Evolutionary conservation across 2,329 filamentous ascomycete species (phyloP).

Genomic region (Pyrenochaeta sp.): DNA sequence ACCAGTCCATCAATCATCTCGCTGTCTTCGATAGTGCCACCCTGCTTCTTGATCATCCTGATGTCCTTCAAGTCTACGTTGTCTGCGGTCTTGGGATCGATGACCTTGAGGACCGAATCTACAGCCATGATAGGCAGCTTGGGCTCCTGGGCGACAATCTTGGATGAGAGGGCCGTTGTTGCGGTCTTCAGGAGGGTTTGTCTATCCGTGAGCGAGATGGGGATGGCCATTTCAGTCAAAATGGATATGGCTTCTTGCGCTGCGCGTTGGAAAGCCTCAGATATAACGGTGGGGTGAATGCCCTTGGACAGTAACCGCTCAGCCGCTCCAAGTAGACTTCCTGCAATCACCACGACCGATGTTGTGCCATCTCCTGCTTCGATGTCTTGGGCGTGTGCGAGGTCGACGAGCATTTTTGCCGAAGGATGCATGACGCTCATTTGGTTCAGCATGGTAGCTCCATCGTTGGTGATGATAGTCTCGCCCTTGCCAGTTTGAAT

Average conservation of each 20-base stretch:
- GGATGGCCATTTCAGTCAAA: constrained; percentile 94
- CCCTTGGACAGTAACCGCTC: constrained; percentile 88
- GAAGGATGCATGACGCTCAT: constrained; percentile 99
- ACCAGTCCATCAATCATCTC: constrained; percentile 96
- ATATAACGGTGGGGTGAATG: constrained; percentile 97
- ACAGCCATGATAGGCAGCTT: constrained; percentile 98
- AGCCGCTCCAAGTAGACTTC: constrained; percentile 90
- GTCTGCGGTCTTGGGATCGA: constrained; percentile 93
- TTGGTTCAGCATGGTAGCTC: constrained; percentile 98
- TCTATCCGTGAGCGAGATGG: constrained; percentile 87
- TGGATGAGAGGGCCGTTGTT: constrained; percentile 95
- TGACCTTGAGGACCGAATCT: constrained; percentile 93
- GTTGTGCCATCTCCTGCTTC: constrained; percentile 98
- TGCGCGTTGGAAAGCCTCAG: constrained; percentile 95
- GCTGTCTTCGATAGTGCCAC: constrained; percentile 97
- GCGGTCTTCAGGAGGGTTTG: constrained; percentile 93
- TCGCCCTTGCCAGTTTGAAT: constrained; percentile 96
- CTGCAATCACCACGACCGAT: constrained; percentile 96
- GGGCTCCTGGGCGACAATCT: constrained; percentile 98
- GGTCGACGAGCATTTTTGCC: constrained; percentile 97
- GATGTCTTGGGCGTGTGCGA: constrained; percentile 96
- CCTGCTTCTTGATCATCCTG: constrained; percentile 95
- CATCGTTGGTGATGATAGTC: constrained; percentile 99
- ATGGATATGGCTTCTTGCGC: constrained; percentile 88
- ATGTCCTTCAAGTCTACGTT: constrained; percentile 98